Conservation (phyloP, 441 rosid genomes). For the Raphanus hybrid region DNA sequence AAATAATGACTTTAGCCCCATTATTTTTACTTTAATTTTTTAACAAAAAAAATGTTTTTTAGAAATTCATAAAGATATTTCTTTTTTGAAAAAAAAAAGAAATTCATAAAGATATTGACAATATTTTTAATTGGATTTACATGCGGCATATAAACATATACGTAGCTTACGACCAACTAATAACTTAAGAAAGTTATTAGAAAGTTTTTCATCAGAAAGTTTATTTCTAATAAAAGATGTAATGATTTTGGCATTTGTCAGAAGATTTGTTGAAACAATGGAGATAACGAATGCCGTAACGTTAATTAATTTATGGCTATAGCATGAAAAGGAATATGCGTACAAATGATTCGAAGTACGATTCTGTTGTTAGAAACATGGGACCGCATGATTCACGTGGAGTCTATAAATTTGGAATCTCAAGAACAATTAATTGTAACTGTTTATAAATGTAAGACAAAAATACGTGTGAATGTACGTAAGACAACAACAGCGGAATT, state of each 20-base stretch:
- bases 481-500: slow-evolving; percentile 1
- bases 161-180: neutral
- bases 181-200: no score
- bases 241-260: no score
- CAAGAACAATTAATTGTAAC: neutral
- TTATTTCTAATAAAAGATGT: slow-evolving; percentile 1
- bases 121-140: neutral
- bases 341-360: neutral
- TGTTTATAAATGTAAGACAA: neutral
- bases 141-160: neutral
- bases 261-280: neutral
- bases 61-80: no score
- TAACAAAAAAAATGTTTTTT: no score
- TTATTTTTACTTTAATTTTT: neutral
- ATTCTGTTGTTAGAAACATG: neutral
- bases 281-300: neutral
- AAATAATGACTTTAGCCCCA: neutral
- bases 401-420: neutral
- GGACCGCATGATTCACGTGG: slow-evolving; percentile 8
- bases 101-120: neutral
- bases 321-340: neutral
- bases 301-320: neutral
- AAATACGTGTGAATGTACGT: neutral
- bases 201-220: neutral
- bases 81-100: no score